Percentiles rank a stretch among this genome's conserved stretches.
Conservation (phyloP, 148 eudicot genomes). For the Rheum nobile region DNA sequence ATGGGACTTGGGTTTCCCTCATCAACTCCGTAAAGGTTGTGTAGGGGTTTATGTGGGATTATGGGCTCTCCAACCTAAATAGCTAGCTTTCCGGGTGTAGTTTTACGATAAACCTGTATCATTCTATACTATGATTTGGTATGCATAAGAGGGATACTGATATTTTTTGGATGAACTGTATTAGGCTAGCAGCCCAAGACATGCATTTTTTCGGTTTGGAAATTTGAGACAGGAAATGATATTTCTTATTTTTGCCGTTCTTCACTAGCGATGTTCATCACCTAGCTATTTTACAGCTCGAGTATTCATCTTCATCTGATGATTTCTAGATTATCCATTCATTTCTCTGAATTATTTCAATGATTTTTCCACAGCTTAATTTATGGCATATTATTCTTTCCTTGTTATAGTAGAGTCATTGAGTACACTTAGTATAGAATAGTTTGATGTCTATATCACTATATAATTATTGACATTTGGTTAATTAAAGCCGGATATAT, state of each 20-base stretch:
- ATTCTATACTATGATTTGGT: not conserved
- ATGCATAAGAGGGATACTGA: not conserved
- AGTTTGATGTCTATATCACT: conserved; percentile 21
- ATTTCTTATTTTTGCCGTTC: not conserved
- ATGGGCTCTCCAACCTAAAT: not conserved
- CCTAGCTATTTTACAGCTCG: not conserved
- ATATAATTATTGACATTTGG: not conserved
- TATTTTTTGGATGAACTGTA: not conserved
- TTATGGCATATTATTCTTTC: not conserved
- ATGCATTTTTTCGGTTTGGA: not conserved
- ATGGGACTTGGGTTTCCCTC: not conserved
- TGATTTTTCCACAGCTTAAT: too few relatives aligned
- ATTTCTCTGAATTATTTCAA: too few relatives aligned
- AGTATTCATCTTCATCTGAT: not conserved
- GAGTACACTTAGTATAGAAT: not conserved
- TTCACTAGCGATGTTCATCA: not conserved
- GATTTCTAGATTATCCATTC: too few relatives aligned
- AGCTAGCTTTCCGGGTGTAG: not conserved
- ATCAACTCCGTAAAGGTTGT: not conserved
- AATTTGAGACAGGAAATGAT: not conserved
- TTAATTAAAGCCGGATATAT: not conserved
- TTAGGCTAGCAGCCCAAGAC: not conserved
- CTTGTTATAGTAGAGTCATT: not conserved
- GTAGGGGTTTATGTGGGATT: not conserved
- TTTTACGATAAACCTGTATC: not conserved